Evolutionary conservation across 805 yeast species (phyloP).

Genomic region (Cyberlindnera japonica): DNA sequence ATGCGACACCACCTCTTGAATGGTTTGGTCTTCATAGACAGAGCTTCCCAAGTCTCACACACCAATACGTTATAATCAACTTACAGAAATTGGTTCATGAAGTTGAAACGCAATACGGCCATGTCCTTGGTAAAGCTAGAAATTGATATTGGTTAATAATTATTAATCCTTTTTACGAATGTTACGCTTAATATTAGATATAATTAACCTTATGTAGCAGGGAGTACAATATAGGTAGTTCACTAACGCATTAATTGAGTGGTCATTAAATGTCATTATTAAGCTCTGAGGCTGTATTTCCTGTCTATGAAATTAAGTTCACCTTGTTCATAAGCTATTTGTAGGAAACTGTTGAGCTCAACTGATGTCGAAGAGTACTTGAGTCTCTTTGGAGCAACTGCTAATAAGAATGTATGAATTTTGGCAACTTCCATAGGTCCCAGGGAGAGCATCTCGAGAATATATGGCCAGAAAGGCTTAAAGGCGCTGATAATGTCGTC

Average conservation of each 20-base stretch:
- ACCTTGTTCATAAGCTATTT: constrained; percentile 4
- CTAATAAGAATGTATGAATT: constrained; percentile 50
- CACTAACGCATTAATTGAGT: neutral
- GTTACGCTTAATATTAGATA: too few species aligned
- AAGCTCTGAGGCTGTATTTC: constrained; percentile 7
- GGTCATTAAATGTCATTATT: neutral
- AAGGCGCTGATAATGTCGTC: constrained; percentile 1
- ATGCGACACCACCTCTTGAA: constrained; percentile 96
- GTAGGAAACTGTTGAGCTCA: constrained; percentile 7
- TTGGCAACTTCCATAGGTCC: constrained; percentile 45
- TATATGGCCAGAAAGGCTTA: constrained; percentile 41
- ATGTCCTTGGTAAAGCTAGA: constrained; percentile 35
- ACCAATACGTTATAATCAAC: constrained; percentile 69
- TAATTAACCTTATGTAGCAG: too few species aligned
- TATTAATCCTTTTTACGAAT: constrained; percentile 5
- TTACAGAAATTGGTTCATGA: constrained; percentile 72
- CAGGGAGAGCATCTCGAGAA: constrained; percentile 52
- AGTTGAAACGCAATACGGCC: constrained; percentile 47
- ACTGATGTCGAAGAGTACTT: constrained; percentile 3
- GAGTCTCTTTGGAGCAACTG: constrained; percentile 51
- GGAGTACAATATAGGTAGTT: too few species aligned
- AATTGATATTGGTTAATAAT: neutral
- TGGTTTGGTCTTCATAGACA: constrained; percentile 95
- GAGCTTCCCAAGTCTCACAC: constrained; percentile 81
- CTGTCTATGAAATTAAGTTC: constrained; percentile 5